phyloP scores from a whole-genome alignment of 306 rosid species.

The Dalbergia cochinchinensis region DNA sequence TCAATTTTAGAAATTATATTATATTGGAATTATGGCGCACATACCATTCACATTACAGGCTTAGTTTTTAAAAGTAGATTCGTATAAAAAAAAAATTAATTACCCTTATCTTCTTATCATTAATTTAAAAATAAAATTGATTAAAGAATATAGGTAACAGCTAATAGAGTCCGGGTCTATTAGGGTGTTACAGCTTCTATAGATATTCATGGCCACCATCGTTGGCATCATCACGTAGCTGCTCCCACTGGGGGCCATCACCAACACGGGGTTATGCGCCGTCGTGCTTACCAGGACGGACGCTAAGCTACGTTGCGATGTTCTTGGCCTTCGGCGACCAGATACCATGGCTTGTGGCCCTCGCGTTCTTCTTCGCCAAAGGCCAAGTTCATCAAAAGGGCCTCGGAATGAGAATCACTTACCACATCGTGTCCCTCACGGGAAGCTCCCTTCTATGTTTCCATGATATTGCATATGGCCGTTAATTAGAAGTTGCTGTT shows the following conservation, averaged over 20 bases:
- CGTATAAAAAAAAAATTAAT: no score
- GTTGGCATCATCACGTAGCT: constrained; percentile 95
- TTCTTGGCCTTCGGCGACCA: constrained; percentile 96
- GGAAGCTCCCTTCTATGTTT: constrained; percentile 90
- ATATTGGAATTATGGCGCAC: no score
- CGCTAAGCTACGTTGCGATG: constrained; percentile 81
- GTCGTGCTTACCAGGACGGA: constrained; percentile 89
- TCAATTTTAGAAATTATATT: no score
- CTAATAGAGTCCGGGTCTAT: no score
- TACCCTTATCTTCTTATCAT: no score
- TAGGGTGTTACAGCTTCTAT: constrained; percentile 79
- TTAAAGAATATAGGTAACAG: no score
- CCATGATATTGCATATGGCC: no score
- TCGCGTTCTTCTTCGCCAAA: constrained; percentile 95
- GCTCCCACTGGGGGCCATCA: constrained; percentile 89
- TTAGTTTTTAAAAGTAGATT: no score
- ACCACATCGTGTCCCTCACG: constrained; percentile 81
- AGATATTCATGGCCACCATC: constrained; percentile 88
- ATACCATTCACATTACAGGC: no score
- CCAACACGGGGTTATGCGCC: constrained; percentile 82
- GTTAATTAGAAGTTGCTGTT: no score
- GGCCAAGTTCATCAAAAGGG: constrained; percentile 96
- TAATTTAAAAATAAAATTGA: no score
- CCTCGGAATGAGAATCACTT: constrained; percentile 83
- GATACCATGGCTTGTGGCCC: constrained; percentile 91